These are phyloP conservation scores for Pseudocercospora macadamiae DNA, from an alignment of 2,329 filamentous ascomycete species.

Conservation along the genomic window DNA sequence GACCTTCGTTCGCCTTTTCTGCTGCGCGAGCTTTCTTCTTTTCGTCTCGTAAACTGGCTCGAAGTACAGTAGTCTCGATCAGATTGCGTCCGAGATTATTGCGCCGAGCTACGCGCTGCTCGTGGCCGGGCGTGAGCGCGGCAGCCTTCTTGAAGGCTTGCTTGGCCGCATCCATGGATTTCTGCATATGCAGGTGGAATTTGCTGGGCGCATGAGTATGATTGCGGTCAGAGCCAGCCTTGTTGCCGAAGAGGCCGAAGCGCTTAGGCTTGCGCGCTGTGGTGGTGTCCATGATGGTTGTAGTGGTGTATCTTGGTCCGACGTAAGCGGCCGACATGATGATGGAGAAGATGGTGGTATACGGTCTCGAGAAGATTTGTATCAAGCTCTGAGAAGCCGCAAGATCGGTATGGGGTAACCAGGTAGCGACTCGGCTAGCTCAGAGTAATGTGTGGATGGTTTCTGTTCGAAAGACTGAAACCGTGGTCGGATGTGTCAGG, in stretches of 20 bases:
- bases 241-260: neutral
- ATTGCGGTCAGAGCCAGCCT: neutral
- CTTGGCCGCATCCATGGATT: neutral
- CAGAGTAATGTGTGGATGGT: too few relatives aligned
- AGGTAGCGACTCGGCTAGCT: too few relatives aligned
- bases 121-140: conserved; percentile 4
- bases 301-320: neutral
- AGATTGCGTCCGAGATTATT: neutral
- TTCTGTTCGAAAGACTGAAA: too few relatives aligned
- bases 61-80: neutral
- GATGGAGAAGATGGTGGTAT: too few relatives aligned
- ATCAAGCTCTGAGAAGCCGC: too few relatives aligned
- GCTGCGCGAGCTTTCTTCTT: conserved; percentile 4
- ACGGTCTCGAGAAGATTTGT: too few relatives aligned
- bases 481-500: too few relatives aligned
- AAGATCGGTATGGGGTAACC: too few relatives aligned
- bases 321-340: neutral
- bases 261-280: neutral
- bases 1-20: neutral
- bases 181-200: neutral
- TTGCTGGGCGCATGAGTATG: neutral
- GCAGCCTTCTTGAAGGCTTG: neutral
- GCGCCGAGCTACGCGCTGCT: neutral
- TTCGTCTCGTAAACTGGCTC: neutral
- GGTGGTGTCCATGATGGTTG: neutral